Base-by-base conservation (phyloP, 2,329 filamentous ascomycete species). In the Xylariaceae sp. region DNA sequence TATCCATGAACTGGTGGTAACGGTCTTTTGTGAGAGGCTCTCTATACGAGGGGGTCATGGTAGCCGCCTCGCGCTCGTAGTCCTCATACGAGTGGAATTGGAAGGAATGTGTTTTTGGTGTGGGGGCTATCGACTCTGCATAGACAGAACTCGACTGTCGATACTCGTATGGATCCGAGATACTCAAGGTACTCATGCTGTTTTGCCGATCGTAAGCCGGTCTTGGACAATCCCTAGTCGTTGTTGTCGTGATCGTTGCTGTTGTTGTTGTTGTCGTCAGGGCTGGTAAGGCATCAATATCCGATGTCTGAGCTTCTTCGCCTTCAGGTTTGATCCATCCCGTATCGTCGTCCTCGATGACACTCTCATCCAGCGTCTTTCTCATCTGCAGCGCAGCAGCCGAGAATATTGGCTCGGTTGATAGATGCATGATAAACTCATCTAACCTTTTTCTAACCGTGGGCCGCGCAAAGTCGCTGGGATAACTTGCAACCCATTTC, bases 1-100 rank as follows among this genome's bases (percentile, higher is more conserved):
- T 88, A 42, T 90, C 89, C 87, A 97, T 96, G 66, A 97, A 89
- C 55, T 88, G 85, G 66, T 92, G 90, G 80, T 94, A 99, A 61
- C 94, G 89, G 48, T 88, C 80, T 73, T 97, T 97, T 66, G 87
- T 89, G 62, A 96, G 82, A 1, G 86, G 82, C 56, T 88, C 78
- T 44, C 82, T 85, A 0, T 86, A 84, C 47, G 83, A 83, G 0
- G 93, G 87, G 52, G 89, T 83, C 68, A 97, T 80, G 2, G 80
- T 81, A 50, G 85, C 80, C 0, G 92, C 91, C 70, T 92, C 88
- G 64, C 84, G 83, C 72, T 95, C 89, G 62, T 95, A 94, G 62
- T 88, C 86, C 59, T 96, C 91, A 23, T 88, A 83, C 0, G 85
- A 82, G 65, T 87, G 82, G 62, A 87, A 86, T 55, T 82, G 79